Percentiles rank a stretch among this genome's conserved stretches.
phyloP scores from a whole-genome alignment of 2,329 filamentous ascomycete species.

The Sporothrix curviconia region DNA sequence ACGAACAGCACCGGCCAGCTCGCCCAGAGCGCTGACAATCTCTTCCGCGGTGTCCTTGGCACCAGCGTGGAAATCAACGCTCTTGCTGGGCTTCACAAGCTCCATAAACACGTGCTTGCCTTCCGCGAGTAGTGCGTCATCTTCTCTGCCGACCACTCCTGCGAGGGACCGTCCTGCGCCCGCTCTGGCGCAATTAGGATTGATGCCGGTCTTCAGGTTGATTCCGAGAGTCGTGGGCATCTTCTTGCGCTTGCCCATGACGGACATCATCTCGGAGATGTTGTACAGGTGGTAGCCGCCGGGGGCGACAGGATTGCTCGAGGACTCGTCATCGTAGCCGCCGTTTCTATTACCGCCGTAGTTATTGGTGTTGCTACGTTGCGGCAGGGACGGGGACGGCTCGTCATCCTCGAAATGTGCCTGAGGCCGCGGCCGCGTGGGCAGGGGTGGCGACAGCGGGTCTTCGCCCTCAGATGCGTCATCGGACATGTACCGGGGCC shows the following conservation, averaged over 20 bases:
- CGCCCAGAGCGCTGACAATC: conserved; percentile 80
- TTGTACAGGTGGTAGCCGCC: conserved; percentile 92
- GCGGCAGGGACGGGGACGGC: conserved; percentile 19
- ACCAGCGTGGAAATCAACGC: conserved; percentile 92
- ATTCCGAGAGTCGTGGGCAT: conserved; percentile 97
- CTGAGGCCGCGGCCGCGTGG: conserved; percentile 54
- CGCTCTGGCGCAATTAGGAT: conserved; percentile 90
- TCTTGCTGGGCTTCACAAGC: conserved; percentile 84
- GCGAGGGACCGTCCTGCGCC: conserved; percentile 70
- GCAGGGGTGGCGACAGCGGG: conserved; percentile 53
- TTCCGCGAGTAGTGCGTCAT: conserved; percentile 98
- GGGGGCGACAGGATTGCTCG: conserved; percentile 45
- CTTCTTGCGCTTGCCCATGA: conserved; percentile 95
- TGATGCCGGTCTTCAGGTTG: conserved; percentile 76
- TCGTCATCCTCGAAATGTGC: conserved; percentile 32
- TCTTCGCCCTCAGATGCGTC: conserved; percentile 63
- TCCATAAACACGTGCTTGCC: conserved; percentile 98
- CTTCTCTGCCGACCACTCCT: conserved; percentile 91
- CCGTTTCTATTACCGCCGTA: conserved; percentile 9
- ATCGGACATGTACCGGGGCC: conserved; percentile 56
- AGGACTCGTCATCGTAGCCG: conserved; percentile 30
- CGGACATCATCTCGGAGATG: conserved; percentile 94
- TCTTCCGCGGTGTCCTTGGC: conserved; percentile 95
- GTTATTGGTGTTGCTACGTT: conserved; percentile 18
- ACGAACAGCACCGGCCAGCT: conserved; percentile 77